These are phyloP conservation scores for Penicillium hordei DNA, from an alignment of 2,329 filamentous ascomycete genomes.

Conservation along the genomic window DNA sequence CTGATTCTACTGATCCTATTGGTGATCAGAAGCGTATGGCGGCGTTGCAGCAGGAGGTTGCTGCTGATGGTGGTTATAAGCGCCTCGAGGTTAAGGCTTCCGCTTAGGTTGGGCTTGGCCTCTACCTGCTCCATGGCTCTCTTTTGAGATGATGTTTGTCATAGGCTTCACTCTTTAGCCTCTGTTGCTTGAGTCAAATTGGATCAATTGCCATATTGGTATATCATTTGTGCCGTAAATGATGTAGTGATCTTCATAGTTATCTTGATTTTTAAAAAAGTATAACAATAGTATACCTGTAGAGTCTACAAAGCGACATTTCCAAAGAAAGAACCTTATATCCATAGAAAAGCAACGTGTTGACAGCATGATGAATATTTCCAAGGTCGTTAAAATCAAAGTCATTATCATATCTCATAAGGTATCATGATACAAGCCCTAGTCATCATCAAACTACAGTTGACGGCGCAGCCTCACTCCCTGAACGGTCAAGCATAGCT, in stretches of 20 bases:
- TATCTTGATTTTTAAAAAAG: background rate
- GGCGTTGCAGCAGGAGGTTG: slow-evolving; percentile 66
- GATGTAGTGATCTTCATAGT: background rate
- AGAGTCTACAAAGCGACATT: background rate
- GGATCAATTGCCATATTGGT: background rate
- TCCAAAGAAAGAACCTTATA: background rate
- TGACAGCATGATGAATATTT: background rate
- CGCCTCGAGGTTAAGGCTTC: slow-evolving; percentile 33
- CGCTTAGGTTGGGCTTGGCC: slow-evolving; percentile 20
- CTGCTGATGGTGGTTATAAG: slow-evolving; percentile 61
- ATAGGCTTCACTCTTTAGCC: slow-evolving; percentile 19
- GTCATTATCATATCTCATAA: slow-evolving; percentile 14
- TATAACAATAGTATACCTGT: too few relatives aligned
- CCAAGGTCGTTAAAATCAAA: slow-evolving; percentile 2
- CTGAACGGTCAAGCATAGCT: slow-evolving; percentile 34
- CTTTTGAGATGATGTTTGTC: background rate
- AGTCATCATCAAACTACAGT: background rate
- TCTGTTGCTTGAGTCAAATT: background rate
- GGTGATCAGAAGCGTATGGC: slow-evolving; percentile 76
- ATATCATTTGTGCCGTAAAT: background rate
- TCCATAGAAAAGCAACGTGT: background rate
- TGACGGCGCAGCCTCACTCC: background rate
- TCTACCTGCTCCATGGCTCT: background rate
- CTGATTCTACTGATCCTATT: slow-evolving; percentile 64
- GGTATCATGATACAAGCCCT: background rate